Evolutionary conservation across 2,329 filamentous ascomycete species (phyloP).

Genomic region (Claviceps arundinis): DNA sequence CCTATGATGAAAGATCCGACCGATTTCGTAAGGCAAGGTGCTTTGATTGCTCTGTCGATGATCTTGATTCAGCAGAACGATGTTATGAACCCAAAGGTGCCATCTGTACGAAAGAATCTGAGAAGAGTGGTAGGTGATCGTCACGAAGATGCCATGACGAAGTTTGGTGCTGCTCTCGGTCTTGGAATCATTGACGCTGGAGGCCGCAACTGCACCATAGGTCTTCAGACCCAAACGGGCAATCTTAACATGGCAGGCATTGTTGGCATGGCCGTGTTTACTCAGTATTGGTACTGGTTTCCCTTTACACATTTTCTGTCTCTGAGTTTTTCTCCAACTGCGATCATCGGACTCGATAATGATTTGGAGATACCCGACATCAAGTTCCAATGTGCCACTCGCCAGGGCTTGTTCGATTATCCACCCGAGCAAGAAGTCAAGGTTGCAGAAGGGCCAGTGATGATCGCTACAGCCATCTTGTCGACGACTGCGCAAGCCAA

Average conservation of each 20-base stretch:
- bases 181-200: constrained; percentile 96
- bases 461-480: constrained; percentile 88
- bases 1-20: constrained; percentile 99
- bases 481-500: constrained; percentile 96
- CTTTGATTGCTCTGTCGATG: constrained; percentile 88
- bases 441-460: constrained; percentile 79
- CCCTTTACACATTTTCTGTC: constrained; percentile 95
- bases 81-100: constrained; percentile 94
- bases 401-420: constrained; percentile 94
- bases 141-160: constrained; percentile 98
- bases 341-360: constrained; percentile 87
- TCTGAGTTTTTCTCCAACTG: constrained; percentile 89
- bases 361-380: constrained; percentile 87
- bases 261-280: constrained; percentile 95
- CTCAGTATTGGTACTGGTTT: constrained; percentile 99
- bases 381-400: constrained; percentile 90
- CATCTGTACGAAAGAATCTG: constrained; percentile 78
- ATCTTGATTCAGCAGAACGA: constrained; percentile 99
- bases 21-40: constrained; percentile 95
- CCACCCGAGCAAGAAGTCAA: constrained; percentile 94
- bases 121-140: constrained; percentile 89
- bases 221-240: constrained; percentile 91
- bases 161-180: constrained; percentile 88
- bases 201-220: constrained; percentile 95
- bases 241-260: constrained; percentile 98